A percentile compares a stretch with the other conserved stretches of the same genome.
phyloP scores from a whole-genome alignment of 2,329 filamentous ascomycete species.

The Trichoderma gracile region DNA sequence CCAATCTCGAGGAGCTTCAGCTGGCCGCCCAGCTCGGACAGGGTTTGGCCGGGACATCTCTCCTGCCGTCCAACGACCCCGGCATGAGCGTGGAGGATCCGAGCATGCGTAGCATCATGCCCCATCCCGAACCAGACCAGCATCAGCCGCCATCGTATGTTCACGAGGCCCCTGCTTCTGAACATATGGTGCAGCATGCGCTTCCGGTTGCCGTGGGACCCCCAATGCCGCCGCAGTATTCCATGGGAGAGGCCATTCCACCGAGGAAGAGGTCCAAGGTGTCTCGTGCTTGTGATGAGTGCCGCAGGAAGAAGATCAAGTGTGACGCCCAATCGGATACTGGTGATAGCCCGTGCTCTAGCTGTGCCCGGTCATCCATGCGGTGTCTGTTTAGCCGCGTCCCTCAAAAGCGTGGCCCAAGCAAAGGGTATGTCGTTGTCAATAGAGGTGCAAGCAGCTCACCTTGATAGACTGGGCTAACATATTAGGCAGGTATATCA shows the following conservation, averaged over 20 bases:
- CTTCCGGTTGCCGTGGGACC: slow-evolving; percentile 42
- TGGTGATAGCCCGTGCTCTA: slow-evolving; percentile 73
- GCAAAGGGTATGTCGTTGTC: slow-evolving; percentile 66
- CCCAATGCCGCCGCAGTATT: slow-evolving; percentile 42
- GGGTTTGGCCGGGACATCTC: slow-evolving; percentile 50
- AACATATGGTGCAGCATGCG: slow-evolving; percentile 41
- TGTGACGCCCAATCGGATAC: slow-evolving; percentile 79
- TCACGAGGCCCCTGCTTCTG: slow-evolving; percentile 41
- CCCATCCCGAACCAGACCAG: slow-evolving; percentile 44
- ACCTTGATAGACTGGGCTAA: background rate
- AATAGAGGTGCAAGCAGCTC: background rate
- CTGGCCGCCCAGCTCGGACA: slow-evolving; percentile 60
- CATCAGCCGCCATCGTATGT: slow-evolving; percentile 42
- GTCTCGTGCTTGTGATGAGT: slow-evolving; percentile 86
- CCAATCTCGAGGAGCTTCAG: slow-evolving; percentile 58
- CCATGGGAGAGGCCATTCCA: slow-evolving; percentile 59
- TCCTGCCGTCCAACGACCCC: slow-evolving; percentile 51
- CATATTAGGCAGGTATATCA: slow-evolving; percentile 68
- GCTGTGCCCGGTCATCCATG: slow-evolving; percentile 75
- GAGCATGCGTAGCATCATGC: slow-evolving; percentile 47
- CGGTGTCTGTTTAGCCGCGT: slow-evolving; percentile 82
- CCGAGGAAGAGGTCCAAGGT: slow-evolving; percentile 82
- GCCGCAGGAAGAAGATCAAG: slow-evolving; percentile 84
- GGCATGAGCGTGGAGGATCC: slow-evolving; percentile 48
- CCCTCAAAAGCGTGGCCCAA: slow-evolving; percentile 84